Conservation (phyloP, 192 early-diverging fungal genomes). For the Hyaloraphidium curvatum region DNA sequence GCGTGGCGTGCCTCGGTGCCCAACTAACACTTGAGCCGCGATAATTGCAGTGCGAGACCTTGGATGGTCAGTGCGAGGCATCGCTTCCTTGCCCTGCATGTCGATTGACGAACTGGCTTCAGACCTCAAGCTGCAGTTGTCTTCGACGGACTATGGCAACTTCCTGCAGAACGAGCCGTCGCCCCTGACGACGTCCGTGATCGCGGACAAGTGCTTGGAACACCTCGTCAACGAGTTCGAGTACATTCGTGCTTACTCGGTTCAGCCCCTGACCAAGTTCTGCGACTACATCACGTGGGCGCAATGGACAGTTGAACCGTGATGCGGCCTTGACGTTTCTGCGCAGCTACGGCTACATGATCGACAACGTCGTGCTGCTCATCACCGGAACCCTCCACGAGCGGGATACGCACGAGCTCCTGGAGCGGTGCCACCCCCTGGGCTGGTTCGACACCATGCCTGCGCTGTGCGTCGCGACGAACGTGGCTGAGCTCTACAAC, state of each 20-base stretch:
- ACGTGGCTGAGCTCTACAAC: constrained; percentile 82
- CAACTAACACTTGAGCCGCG: too few relatives aligned
- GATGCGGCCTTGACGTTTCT: neutral
- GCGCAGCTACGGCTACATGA: constrained; percentile 85
- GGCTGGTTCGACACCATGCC: constrained; percentile 97
- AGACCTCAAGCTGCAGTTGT: constrained; percentile 90
- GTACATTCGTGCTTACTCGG: constrained; percentile 70
- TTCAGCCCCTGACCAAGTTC: constrained; percentile 68
- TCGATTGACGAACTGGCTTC: neutral
- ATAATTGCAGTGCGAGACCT: constrained; percentile 96
- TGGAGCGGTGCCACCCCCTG: constrained; percentile 94
- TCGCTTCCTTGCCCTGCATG: neutral
- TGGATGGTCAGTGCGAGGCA: constrained; percentile 45
- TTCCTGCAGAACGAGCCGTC: constrained; percentile 93
- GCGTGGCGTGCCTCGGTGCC: too few relatives aligned
- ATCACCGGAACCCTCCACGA: constrained; percentile 97
- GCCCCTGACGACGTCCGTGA: constrained; percentile 78
- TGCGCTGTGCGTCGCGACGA: constrained; percentile 92
- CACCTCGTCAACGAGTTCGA: constrained; percentile 82
- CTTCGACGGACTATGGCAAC: constrained; percentile 86
- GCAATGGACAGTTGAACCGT: constrained; percentile 6
- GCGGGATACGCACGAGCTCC: constrained; percentile 88
- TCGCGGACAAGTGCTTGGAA: constrained; percentile 73
- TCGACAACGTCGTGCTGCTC: constrained; percentile 95
- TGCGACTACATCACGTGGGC: constrained; percentile 89